A percentile compares a stretch with the other conserved stretches of the same genome.
phyloP scores from a whole-genome alignment of 2,329 filamentous ascomycete genomes.

The Colletotrichum echinochloae region DNA sequence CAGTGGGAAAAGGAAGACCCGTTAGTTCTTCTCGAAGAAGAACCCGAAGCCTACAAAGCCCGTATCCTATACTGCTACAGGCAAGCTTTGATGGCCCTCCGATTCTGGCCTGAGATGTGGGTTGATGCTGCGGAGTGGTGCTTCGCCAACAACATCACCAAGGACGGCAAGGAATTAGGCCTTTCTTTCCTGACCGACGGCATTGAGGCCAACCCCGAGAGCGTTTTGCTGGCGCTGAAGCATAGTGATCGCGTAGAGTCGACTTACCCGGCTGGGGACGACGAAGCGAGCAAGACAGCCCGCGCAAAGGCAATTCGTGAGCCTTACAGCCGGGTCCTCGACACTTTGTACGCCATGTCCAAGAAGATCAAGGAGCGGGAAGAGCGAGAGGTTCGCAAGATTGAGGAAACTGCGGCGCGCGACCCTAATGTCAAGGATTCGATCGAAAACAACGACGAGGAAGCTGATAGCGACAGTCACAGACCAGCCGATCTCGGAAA shows the following conservation, averaged over 20 bases:
- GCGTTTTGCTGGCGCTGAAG: constrained; percentile 88
- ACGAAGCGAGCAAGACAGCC: constrained; percentile 77
- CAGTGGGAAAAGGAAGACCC: constrained; percentile 95
- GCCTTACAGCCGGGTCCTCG: constrained; percentile 85
- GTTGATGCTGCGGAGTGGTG: constrained; percentile 95
- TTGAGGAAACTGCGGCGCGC: constrained; percentile 64
- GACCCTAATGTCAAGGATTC: constrained; percentile 53
- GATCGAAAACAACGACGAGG: constrained; percentile 62
- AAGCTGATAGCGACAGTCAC: constrained; percentile 57
- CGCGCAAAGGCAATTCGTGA: constrained; percentile 84
- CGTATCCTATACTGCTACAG: constrained; percentile 92
- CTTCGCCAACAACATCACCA: constrained; percentile 77
- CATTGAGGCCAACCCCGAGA: constrained; percentile 91
- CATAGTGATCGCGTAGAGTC: constrained; percentile 89
- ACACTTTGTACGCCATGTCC: constrained; percentile 88
- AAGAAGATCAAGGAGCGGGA: constrained; percentile 77
- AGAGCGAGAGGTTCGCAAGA: constrained; percentile 65
- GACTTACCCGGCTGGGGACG: constrained; percentile 81
- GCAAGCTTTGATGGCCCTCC: constrained; percentile 90
- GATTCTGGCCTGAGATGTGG: constrained; percentile 97
- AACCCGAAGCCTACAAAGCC: constrained; percentile 78
- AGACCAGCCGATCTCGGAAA: constrained; percentile 54
- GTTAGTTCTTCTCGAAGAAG: constrained; percentile 85
- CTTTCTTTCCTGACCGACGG: constrained; percentile 85
- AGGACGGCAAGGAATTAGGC: constrained; percentile 72